Conservation (phyloP, 2,329 filamentous ascomycete species). For the Botryosphaeria dothidea region DNA sequence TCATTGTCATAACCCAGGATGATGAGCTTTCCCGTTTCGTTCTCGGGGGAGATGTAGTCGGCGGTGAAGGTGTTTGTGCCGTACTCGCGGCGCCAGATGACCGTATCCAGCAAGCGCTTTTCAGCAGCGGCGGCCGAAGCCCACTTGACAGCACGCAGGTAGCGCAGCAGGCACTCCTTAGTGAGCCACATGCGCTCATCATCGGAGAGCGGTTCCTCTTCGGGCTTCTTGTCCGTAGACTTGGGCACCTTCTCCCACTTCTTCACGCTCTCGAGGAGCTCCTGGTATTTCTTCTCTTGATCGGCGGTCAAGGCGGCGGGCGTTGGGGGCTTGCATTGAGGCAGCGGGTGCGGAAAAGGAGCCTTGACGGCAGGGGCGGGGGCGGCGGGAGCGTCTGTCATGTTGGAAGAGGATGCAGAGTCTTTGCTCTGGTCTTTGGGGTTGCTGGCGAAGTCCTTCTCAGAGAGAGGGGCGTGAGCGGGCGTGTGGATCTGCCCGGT, state of each 20-base stretch:
- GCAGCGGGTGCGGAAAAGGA: slow-evolving; percentile 35
- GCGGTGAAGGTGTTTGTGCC: slow-evolving; percentile 73
- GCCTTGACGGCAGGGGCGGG: slow-evolving; percentile 24
- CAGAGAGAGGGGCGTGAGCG: neutral
- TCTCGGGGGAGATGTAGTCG: slow-evolving; percentile 89
- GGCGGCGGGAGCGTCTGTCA: slow-evolving; percentile 8
- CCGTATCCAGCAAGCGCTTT: slow-evolving; percentile 76
- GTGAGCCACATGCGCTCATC: slow-evolving; percentile 87
- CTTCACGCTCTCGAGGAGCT: slow-evolving; percentile 69
- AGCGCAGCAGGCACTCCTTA: slow-evolving; percentile 86
- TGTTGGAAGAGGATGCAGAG: neutral
- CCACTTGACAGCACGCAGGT: slow-evolving; percentile 91
- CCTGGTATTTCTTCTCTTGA: slow-evolving; percentile 78
- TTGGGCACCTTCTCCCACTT: slow-evolving; percentile 71
- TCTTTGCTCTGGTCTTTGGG: neutral
- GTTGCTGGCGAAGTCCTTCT: slow-evolving; percentile 1
- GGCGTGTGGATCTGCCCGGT: slow-evolving; percentile 15
- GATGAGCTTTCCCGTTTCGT: slow-evolving; percentile 95
- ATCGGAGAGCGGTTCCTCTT: slow-evolving; percentile 68
- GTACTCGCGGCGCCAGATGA: slow-evolving; percentile 90
- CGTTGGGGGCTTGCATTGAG: slow-evolving; percentile 59
- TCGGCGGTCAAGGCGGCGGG: slow-evolving; percentile 68
- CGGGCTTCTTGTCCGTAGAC: slow-evolving; percentile 59
- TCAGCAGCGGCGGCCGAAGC: slow-evolving; percentile 69
- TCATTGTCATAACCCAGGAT: slow-evolving; percentile 84